Percentiles rank a stretch among this genome's conserved stretches.
phyloP scores from a whole-genome alignment of 805 yeast species.

The Vanderwaltozyma polyspora region DNA sequence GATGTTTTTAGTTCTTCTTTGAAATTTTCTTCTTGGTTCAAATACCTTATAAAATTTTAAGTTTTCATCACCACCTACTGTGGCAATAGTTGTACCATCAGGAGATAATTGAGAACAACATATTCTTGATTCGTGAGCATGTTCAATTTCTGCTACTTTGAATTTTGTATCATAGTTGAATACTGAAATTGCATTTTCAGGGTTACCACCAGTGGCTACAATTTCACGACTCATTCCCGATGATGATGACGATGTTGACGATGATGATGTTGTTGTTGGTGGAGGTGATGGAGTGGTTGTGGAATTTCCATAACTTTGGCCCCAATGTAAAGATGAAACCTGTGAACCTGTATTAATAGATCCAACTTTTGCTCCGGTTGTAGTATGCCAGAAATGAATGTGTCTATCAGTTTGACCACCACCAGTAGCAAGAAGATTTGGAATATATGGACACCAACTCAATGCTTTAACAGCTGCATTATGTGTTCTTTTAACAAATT shows the following conservation, averaged over 20 bases:
- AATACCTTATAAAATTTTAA: slow-evolving; percentile 89
- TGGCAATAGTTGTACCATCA: slow-evolving; percentile 80
- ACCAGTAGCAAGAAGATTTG: slow-evolving; percentile 81
- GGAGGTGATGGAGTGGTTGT: slow-evolving; percentile 1
- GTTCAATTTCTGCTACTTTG: slow-evolving; percentile 74
- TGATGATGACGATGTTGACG: slow-evolving; percentile 15
- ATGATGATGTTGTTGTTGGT: background rate
- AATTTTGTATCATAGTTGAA: slow-evolving; percentile 80
- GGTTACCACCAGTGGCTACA: slow-evolving; percentile 89
- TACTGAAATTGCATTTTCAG: slow-evolving; percentile 70
- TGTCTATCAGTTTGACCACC: slow-evolving; percentile 89
- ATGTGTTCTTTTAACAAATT: slow-evolving; percentile 67
- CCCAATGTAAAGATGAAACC: slow-evolving; percentile 91
- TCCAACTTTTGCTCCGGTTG: slow-evolving; percentile 77
- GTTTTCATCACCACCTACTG: slow-evolving; percentile 94
- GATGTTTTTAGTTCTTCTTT: slow-evolving; percentile 25
- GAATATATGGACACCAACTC: slow-evolving; percentile 87
- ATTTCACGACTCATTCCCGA: slow-evolving; percentile 41
- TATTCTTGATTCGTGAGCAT: slow-evolving; percentile 86
- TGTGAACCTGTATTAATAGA: slow-evolving; percentile 88
- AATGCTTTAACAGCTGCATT: slow-evolving; percentile 92
- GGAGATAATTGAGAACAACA: slow-evolving; percentile 78
- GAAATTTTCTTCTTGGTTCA: slow-evolving; percentile 39
- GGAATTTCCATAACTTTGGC: slow-evolving; percentile 32
- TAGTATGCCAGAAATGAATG: slow-evolving; percentile 91